These are phyloP conservation scores for Pseudocercospora fijiensis DNA, from an alignment of 2,329 filamentous ascomycete species.

Conservation along the genomic window DNA sequence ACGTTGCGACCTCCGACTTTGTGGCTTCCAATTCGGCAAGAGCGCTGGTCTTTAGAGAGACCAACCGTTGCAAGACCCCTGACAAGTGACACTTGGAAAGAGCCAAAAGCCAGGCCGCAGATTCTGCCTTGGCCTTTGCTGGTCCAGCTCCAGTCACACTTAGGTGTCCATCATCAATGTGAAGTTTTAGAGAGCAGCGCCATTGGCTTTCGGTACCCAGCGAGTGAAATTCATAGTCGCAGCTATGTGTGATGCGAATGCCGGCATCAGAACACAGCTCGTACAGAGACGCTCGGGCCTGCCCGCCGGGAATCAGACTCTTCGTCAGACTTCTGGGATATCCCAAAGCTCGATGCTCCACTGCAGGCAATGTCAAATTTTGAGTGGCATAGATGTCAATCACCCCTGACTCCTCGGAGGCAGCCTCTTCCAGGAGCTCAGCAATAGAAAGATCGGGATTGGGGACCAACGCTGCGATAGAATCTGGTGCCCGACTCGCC, in stretches of 20 bases:
- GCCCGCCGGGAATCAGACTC: not conserved
- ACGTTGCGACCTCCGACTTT: not conserved
- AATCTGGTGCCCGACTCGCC: not conserved
- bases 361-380: not conserved
- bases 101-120: conserved; percentile 10
- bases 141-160: conserved; percentile 2
- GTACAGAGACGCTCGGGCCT: not conserved
- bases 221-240: not conserved
- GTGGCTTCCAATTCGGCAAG: not conserved
- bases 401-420: not conserved
- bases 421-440: not conserved
- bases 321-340: not conserved
- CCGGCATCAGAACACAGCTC: not conserved
- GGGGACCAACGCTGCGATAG: not conserved
- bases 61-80: conserved; percentile 5
- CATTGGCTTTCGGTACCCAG: not conserved
- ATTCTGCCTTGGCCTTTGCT: not conserved
- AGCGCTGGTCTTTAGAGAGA: not conserved
- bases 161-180: not conserved
- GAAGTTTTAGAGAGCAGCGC: not conserved
- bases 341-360: not conserved
- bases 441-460: not conserved
- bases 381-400: not conserved
- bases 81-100: conserved; percentile 11
- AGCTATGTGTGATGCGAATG: not conserved